Evolutionary conservation across 495 filamentous ascomycete species (phyloP), one percentile per base, ranked within the genome.

Genomic region (Penicillium dipodomyicola): DNA sequence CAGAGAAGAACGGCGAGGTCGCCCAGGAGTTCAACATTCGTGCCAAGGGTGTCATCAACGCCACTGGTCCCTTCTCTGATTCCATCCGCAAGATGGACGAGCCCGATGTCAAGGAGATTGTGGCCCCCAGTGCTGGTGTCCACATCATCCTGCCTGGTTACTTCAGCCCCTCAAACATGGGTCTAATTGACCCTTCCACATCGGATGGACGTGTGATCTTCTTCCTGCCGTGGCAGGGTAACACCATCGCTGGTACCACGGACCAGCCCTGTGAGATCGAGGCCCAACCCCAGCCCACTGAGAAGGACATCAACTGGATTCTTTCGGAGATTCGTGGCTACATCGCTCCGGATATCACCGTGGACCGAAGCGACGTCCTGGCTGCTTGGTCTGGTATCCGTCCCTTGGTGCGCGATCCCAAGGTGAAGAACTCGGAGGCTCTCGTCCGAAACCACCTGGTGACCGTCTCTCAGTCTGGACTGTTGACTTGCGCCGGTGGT

Each of bases 171-270:
- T 84, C 89, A 10, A 87, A 96, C 67, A 98, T 98, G 94, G 94
- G 94, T 40, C 79, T 98, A 39, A 96, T 98, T 66, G 94, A 98
- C 63, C 94, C 94, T 0, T 84, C 83, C 10, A 97, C 94, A 0
- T 97, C 93, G 0, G 94, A 98, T 68, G 94, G 94, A 17, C 83
- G 94, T 65, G 94, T 98, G 40, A 97, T 97, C 64, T 98, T 98
- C 85, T 98, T 98, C 83, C 83, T 98, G 29, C 94, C 94, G 17
- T 98, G 94, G 94, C 93, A 97, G 74, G 94, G 94, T 46, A 98
- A 98, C 75, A 98, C 94, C 27, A 97, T 98, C 65, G 94, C 94
- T 22, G 94, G 94, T 58, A 98, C 94, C 19, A 98, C 94, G 9
- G 94, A 98, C 63, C 87, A 90, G 20, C 88, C 92, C 6, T 88